Conservation (phyloP, 2,329 filamentous ascomycete species). For the Beauveria caledonica region DNA sequence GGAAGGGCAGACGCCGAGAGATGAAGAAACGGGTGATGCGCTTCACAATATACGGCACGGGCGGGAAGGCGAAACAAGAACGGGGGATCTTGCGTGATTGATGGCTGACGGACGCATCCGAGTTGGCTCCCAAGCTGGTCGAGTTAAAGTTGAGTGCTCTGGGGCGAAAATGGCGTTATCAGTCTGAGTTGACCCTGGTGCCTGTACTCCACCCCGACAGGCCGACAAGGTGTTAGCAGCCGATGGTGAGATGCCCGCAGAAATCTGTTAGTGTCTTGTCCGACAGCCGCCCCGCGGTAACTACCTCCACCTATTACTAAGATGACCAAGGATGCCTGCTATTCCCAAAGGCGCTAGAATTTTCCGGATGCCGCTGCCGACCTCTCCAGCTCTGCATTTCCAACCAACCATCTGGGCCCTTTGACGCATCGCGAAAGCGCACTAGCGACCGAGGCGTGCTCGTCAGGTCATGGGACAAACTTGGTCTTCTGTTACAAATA, state of each 20-base stretch:
- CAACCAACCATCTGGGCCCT: neutral
- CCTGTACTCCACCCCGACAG: slow-evolving; percentile 8
- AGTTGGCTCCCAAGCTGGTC: neutral
- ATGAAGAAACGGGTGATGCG: slow-evolving; percentile 6
- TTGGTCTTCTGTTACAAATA: too few species aligned
- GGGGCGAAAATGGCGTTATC: slow-evolving; percentile 33
- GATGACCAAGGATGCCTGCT: neutral
- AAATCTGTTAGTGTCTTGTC: slow-evolving; percentile 1
- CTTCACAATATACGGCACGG: slow-evolving; percentile 5
- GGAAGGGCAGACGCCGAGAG: neutral
- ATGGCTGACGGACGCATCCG: neutral
- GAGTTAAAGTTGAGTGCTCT: slow-evolving; percentile 23
- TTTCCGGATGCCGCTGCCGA: slow-evolving; percentile 3
- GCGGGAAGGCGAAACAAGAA: neutral
- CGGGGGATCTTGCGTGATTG: slow-evolving; percentile 3
- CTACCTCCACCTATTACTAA: slow-evolving; percentile 10
- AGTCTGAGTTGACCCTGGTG: neutral
- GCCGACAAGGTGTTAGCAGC: slow-evolving; percentile 3
- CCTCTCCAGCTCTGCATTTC: neutral
- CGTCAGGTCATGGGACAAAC: too few species aligned
- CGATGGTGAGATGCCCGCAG: neutral
- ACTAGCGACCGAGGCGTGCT: too few species aligned
- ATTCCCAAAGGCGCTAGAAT: slow-evolving; percentile 2
- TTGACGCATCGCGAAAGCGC: too few species aligned
- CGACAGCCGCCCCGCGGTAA: slow-evolving; percentile 7